Base-by-base conservation (phyloP, 805 yeast genomes). In the Cyberlindnera mycetangii region DNA sequence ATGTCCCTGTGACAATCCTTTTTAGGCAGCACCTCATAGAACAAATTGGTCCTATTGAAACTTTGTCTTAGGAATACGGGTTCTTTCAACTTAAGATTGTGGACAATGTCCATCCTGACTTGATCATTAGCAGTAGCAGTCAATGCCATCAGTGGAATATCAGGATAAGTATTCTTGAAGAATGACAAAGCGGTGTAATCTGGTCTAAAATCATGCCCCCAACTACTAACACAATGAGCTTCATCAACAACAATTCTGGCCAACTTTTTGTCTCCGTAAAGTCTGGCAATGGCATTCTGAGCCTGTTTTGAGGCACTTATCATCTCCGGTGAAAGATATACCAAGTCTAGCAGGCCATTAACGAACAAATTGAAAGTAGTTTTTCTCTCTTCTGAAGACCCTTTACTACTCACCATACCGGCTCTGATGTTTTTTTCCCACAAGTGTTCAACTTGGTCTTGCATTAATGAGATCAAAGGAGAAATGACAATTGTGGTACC, bases 181-280 rank as follows among this genome's bases (percentile, higher is more conserved):
- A 73, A 75, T 28, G 80, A 78, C 59, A 93, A 71, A 10, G 83
- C 85, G 56, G 89, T 87, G 67, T 93, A 93, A 64, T 93, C 98
- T 0, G 98, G 97, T 41, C 99, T 74, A 64, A 93, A 93, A 65
- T 93, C 99, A 65, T 93, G 99, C 17, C 99, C 99, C 99, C 99
- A 93, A 10, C 95, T 85, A 41, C 96, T 88, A 36, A 93, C 95
- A 74, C 99, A 93, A 67, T 93, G 99, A 0, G 99, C 99, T 61
- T 89, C 99, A 67, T 93, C 99, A 36, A 93, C 89, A 10, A 93
- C 96, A 31, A 93, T 75, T 42, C 98, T 71, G 0, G 97, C 96
- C 30, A 93, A 68, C 54, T 70, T 68, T 12, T 74, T 69, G 22
- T 72, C 73, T 15, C 71, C 67, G 60, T 85, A 71, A 7, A 93